Conservation (phyloP, 2,329 filamentous ascomycete genomes). For the Lecanoromycetidae sp. region DNA sequence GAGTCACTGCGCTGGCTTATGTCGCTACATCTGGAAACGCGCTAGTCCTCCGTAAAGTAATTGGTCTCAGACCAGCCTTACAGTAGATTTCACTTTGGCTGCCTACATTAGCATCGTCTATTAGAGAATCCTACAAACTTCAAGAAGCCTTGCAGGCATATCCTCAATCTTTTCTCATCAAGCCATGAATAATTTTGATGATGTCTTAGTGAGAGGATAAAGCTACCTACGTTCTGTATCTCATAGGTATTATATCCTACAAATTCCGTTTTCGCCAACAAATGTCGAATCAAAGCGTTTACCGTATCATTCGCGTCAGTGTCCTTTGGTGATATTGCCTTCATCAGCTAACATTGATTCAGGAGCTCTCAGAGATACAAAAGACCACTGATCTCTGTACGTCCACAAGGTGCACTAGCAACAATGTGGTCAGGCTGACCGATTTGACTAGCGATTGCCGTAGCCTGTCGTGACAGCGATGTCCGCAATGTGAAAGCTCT, state of each 20-base stretch:
- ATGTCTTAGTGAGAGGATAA: too few relatives aligned
- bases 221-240: too few relatives aligned
- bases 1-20: too few relatives aligned
- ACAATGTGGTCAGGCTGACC: conserved; percentile 13
- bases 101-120: background rate
- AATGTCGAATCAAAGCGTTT: conserved; percentile 76
- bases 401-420: background rate
- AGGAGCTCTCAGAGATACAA: conserved; percentile 82
- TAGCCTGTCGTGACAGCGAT: conserved; percentile 76
- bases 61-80: too few relatives aligned
- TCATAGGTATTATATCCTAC: too few relatives aligned
- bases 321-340: conserved; percentile 5
- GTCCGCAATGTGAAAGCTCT: conserved; percentile 77
- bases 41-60: too few relatives aligned
- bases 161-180: too few relatives aligned
- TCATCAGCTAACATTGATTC: conserved; percentile 11
- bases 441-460: conserved; percentile 57
- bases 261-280: background rate
- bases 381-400: conserved; percentile 71
- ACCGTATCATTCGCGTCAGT: conserved; percentile 71
- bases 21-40: too few relatives aligned
- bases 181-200: too few relatives aligned
- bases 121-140: background rate
- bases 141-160: too few relatives aligned
- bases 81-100: too few relatives aligned